Percentiles rank a stretch among this genome's conserved stretches.
These are phyloP conservation scores for Sanghuangporus baumii DNA, from an alignment of 1,284 basidiomycete species.

Conservation along the genomic window DNA sequence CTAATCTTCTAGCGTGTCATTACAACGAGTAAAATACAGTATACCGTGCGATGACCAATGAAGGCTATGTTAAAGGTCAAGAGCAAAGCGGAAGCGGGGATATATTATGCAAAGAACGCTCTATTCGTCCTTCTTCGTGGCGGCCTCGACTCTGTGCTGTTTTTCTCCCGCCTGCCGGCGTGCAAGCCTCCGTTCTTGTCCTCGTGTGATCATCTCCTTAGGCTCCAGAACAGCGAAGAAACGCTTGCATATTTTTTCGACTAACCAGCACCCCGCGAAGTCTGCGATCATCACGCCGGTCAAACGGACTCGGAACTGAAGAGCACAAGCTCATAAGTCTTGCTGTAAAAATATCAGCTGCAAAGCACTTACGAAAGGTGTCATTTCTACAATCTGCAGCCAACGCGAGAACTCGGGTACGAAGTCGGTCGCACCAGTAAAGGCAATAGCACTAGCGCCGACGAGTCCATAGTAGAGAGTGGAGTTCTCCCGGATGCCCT, in stretches of 20 bases:
- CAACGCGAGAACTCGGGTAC: conserved; percentile 94
- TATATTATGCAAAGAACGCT: background rate
- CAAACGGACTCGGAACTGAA: conserved; percentile 76
- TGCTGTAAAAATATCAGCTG: background rate
- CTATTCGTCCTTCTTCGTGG: conserved; percentile 10
- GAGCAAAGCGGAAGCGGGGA: background rate
- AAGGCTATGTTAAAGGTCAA: background rate
- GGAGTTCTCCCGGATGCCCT: conserved; percentile 90
- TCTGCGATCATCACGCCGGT: conserved; percentile 82
- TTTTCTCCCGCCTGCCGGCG: conserved; percentile 31
- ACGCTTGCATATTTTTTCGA: conserved; percentile 81
- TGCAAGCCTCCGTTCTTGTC: conserved; percentile 63
- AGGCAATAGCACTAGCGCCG: conserved; percentile 82
- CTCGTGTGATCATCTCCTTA: conserved; percentile 77
- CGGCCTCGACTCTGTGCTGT: conserved; percentile 17
- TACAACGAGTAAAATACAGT: conserved; percentile 9
- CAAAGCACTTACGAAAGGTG: conserved; percentile 48
- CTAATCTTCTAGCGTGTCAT: background rate
- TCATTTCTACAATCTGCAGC: conserved; percentile 96
- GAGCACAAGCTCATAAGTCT: conserved; percentile 5
- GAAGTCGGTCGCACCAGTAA: conserved; percentile 90
- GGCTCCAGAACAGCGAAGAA: conserved; percentile 89
- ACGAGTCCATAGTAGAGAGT: conserved; percentile 89
- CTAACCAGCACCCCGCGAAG: conserved; percentile 82
- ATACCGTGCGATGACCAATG: background rate